Base-by-base conservation (phyloP, 305 asterid genomes). In the Fraxinus paxiana region DNA sequence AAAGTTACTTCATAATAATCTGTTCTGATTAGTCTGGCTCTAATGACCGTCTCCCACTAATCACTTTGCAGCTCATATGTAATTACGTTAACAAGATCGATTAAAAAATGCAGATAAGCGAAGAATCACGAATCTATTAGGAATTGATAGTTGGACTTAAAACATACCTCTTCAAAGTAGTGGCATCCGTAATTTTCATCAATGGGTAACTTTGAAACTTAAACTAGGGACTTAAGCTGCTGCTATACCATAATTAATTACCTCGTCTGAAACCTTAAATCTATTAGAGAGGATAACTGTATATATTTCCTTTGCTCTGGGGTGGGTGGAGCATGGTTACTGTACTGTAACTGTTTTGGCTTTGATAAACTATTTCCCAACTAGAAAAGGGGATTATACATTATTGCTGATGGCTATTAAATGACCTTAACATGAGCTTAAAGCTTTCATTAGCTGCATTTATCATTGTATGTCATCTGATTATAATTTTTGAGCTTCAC, bases 391-490 rank as follows among this genome's bases (percentile, higher is more conserved):
- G 51, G 35, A 28, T 43, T n/a, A 26, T 73, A 56, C 56, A 63
- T 51, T 20, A 77, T 80, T 31, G 41, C n/a, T 28, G 46, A 24
- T 81, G 76, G 33, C 59, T 79, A 82, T 75, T 17, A 22, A 20
- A 78, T 82, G 26, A 76, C 34, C 43, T 73, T 48, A 46, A 30
- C 35, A 75, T 24, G 46, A 61, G 74, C 31, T 54, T 75, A 17
- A 75, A 78, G 54, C 73, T 33, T 77, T 34, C 33, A 51, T 54
- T 78, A 37, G 81, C 79, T 75, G 67, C 37, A 75, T 69, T 28
- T 34, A 70, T 46, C 67, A 73, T 46, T 33, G 37, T 73, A 73
- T 56, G 24, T 54, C 51, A 26, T 73, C 38, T 43, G 51, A 31
- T 59, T 43, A 46, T 46, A 34, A 67, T 12, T 12, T 26, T 12